Evolutionary conservation across 228 moss, liverwort and hornwort genomes (phyloP), one percentile per base, ranked within the genome.

Genomic region (Sphagnum fallax): DNA sequence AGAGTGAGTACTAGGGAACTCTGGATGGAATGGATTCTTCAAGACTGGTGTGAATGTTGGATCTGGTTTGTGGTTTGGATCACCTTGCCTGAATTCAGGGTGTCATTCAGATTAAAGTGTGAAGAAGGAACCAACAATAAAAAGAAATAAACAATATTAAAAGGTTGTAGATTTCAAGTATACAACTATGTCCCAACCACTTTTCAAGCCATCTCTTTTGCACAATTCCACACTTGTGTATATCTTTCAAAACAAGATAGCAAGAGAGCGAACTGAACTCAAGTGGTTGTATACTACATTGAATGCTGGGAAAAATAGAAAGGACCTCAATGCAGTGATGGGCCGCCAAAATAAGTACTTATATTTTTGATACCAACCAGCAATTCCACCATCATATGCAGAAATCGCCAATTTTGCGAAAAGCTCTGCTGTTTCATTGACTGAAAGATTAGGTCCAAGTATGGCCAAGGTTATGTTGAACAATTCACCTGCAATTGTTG

Each of bases 1-100:
- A 5, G 89, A 81, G 83, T 93, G 93, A 52, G 84, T 85, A 80
- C 89, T 93, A 11, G 89, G 89, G 63, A 80, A 93, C 77, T 93
- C 93, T 5, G 93, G 93, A 66, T 91, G 89, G 4, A 87, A 72
- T 0, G 93, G 91, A 52, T 80, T 85, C n/a, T 51, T 32, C 8
- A 93, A 49, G 8, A 60, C 67, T 0, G 91, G 75, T 16, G 82
- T 87, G 63, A 78, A 93, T 3, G 9, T 53, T 12, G 52, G 13
- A 64, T 81, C 74, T 5, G 91, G 89, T 14, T 67, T 47, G 73
- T 93, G 89, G 47, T 58, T 70, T 5, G 75, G 0, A 61, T 93
- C 88, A 47, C 88, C 84, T 82, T 85, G 85, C 49, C 85, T 84
- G 74, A 55, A 12, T 55, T 32, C 32, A 32, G 32, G 32, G 32